A percentile compares a stretch with the other conserved stretches of the same genome.
Conservation (phyloP, 2,329 filamentous ascomycete species). For the Trichophyton schoenleinii region DNA sequence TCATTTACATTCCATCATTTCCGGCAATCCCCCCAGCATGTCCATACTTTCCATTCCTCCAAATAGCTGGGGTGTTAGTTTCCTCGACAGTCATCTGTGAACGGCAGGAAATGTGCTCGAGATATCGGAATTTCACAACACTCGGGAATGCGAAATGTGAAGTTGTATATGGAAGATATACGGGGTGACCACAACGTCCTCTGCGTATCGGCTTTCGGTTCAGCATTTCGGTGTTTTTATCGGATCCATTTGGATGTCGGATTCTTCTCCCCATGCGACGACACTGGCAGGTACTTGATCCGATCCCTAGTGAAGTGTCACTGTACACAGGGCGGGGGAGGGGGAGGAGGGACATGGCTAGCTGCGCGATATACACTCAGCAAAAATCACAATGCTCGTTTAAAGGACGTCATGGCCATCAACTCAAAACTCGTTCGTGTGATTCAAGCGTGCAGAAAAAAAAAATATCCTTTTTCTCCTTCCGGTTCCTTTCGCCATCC, state of each 20-base stretch:
- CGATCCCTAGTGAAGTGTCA: background rate
- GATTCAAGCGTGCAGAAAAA: background rate
- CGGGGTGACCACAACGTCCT: background rate
- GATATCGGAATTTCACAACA: background rate
- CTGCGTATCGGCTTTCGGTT: background rate
- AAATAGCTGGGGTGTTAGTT: background rate
- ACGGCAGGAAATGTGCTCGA: background rate
- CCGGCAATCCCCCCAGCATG: background rate
- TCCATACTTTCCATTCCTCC: background rate
- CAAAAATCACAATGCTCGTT: background rate
- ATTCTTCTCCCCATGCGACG: background rate
- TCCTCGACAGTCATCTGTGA: background rate
- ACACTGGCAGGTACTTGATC: background rate
- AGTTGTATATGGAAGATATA: background rate
- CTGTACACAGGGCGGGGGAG: background rate
- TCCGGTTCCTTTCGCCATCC: background rate
- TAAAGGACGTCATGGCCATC: background rate
- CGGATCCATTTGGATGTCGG: background rate
- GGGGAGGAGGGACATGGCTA: background rate
- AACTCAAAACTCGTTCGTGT: background rate
- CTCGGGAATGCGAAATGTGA: background rate
- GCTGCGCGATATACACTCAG: background rate
- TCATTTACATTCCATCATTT: constrained; percentile 1
- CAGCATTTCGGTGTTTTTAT: background rate
- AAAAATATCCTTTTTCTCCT: background rate